These are phyloP conservation scores for Truncatella angustata DNA, from an alignment of 2,329 filamentous ascomycete genomes.

Conservation along the genomic window DNA sequence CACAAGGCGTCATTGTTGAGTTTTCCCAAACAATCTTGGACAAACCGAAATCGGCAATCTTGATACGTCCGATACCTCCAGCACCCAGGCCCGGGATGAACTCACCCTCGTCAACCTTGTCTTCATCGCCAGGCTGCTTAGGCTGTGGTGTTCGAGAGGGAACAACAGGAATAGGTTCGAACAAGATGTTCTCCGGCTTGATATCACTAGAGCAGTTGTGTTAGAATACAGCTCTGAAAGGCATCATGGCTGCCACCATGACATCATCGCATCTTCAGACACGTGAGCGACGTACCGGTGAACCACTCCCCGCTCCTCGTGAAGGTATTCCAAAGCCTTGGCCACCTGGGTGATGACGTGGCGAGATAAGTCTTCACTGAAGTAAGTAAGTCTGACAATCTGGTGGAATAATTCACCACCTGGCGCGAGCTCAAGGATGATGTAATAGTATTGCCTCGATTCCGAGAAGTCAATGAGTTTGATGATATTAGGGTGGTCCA, in stretches of 20 bases:
- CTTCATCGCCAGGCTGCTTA: constrained; percentile 84
- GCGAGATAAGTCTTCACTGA: constrained; percentile 90
- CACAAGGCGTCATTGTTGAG: constrained; percentile 98
- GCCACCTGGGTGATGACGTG: constrained; percentile 96
- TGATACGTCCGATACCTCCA: constrained; percentile 91
- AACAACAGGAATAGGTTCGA: constrained; percentile 80
- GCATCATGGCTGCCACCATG: no score
- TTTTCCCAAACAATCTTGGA: constrained; percentile 99
- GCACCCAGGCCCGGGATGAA: constrained; percentile 78
- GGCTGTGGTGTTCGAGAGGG: constrained; percentile 80
- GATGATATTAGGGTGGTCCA: constrained; percentile 95
- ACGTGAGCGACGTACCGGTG: constrained; percentile 73
- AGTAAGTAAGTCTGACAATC: constrained; percentile 96
- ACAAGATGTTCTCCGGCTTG: constrained; percentile 96
- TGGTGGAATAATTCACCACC: constrained; percentile 98
- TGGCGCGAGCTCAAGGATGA: constrained; percentile 90
- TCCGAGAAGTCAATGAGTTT: constrained; percentile 93
- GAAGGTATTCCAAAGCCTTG: constrained; percentile 88
- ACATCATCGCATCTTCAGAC: constrained; percentile 24
- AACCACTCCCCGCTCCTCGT: constrained; percentile 92
- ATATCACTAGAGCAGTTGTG: constrained; percentile 90
- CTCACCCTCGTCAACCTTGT: constrained; percentile 95
- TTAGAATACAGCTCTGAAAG: no score
- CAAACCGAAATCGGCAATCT: constrained; percentile 96
- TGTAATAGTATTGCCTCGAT: constrained; percentile 94